Base-by-base conservation (phyloP, 495 filamentous ascomycete genomes). In the Lophiostoma macrostomum region DNA sequence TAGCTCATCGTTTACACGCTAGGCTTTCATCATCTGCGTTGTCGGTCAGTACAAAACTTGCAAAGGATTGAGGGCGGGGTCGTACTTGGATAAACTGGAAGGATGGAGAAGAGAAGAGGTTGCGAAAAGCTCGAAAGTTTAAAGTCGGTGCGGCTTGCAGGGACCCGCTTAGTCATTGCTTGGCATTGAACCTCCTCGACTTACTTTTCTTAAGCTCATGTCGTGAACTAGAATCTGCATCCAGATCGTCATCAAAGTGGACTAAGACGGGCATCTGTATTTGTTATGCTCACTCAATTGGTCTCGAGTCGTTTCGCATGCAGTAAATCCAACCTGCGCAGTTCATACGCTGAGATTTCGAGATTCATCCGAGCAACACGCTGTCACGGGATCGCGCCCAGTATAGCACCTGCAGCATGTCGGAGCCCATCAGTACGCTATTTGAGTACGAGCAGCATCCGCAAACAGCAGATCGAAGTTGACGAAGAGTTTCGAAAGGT, bases 41-140 rank as follows among this genome's bases (percentile, higher is more conserved):
- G 22, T 58, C 46, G 53, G 44, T 52, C 45, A 50, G 18, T 12
- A 18, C 24, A 11, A 44, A 38, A 16, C 39, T 56, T 32, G 25
- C 31, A 35, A 22, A 32, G 11, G 2, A 36, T 13, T 23, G 31
- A 30, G 30, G 10, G 39, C 34, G 50, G 25, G 44, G 56, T 77
- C 90, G 82, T 75, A 97, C 91, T 71, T 85, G 77, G 83, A 84
- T 88, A 95, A 95, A 89, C 83, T 90, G 89, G 90, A 95, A 95
- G 90, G 90, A 95, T 93, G 77, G 74, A 82, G 81, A 82, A 74
- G 71, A 80, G 76, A 79, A 71, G 67, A 74, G 68, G 69, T n/a
- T 3, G 20, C 16, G 34, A 22, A n/a, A 23, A 7, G 24, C 8
- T n/a, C 35, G 43, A 53, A 51, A 16, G 32, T 57, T 50, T 46